Evolutionary conservation across 805 yeast genomes (phyloP).

Genomic region (Hanseniaspora meyeri): DNA sequence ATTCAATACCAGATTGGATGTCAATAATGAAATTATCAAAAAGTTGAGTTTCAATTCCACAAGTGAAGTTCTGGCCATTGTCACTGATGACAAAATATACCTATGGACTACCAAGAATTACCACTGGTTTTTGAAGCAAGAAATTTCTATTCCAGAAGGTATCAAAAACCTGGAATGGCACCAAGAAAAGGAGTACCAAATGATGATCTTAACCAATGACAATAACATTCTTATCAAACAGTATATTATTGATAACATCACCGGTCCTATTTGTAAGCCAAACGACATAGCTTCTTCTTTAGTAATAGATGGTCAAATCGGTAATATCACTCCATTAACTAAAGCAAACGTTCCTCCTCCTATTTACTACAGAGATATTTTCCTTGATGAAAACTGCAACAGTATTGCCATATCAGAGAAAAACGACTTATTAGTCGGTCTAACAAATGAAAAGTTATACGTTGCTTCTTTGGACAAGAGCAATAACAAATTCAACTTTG

Average conservation of each 20-base stretch:
- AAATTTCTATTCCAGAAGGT: conserved; percentile 31
- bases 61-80: conserved; percentile 66
- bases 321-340: conserved; percentile 68
- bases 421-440: conserved; percentile 47
- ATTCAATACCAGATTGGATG: conserved; percentile 49
- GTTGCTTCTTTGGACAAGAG: conserved; percentile 37
- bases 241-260: conserved; percentile 46
- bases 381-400: conserved; percentile 40
- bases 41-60: conserved; percentile 67
- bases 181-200: conserved; percentile 71
- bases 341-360: conserved; percentile 94
- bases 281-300: conserved; percentile 62
- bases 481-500: conserved; percentile 19
- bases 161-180: conserved; percentile 57
- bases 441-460: conserved; percentile 37
- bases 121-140: conserved; percentile 91
- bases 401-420: conserved; percentile 54
- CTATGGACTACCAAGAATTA: conserved; percentile 87
- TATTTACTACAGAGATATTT: conserved; percentile 56
- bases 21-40: conserved; percentile 37
- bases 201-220: conserved; percentile 48
- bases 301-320: conserved; percentile 65
- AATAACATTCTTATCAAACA: conserved; percentile 49
- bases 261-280: conserved; percentile 61
- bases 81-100: conserved; percentile 50